A percentile compares a stretch with the other conserved stretches of the same genome.
Conservation (phyloP, 495 filamentous ascomycete species). For the Thermothielavioides terrestris region DNA sequence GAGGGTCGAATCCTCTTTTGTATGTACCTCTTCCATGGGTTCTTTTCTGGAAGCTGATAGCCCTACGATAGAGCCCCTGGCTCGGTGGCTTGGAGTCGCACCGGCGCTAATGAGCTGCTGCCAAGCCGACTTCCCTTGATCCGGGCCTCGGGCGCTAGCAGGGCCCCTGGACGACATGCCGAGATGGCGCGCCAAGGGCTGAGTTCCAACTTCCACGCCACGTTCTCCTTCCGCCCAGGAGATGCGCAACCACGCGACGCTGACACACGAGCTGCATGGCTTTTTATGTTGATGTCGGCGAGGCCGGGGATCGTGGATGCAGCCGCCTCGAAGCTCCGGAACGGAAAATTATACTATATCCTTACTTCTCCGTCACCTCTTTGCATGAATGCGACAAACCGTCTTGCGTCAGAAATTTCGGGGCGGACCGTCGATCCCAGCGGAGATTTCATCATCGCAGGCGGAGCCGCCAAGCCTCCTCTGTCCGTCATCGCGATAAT, state of each 20-base stretch:
- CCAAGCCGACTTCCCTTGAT: neutral
- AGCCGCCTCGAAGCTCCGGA: too few relatives aligned
- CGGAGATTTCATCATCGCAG: neutral
- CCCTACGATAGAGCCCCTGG: too few relatives aligned
- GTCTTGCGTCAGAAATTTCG: too few relatives aligned
- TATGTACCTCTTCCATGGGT: too few relatives aligned
- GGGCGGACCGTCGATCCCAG: slow-evolving; percentile 6
- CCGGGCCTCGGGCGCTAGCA: slow-evolving; percentile 1
- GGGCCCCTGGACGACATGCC: neutral
- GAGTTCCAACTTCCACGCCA: neutral
- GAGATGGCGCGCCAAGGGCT: neutral
- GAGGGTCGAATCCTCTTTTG: too few relatives aligned
- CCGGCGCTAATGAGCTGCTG: neutral
- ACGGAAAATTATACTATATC: too few relatives aligned
- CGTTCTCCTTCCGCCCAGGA: neutral
- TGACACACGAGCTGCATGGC: neutral
- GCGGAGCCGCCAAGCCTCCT: neutral
- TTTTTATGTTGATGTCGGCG: neutral
- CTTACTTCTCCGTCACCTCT: too few relatives aligned
- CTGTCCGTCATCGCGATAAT: neutral
- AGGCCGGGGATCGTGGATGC: too few relatives aligned
- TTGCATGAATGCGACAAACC: too few relatives aligned
- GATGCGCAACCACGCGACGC: neutral
- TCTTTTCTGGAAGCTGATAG: too few relatives aligned
- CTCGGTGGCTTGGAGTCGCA: too few relatives aligned